Conservation (phyloP, 495 filamentous ascomycete species). For the Aspergillus panamensis region DNA sequence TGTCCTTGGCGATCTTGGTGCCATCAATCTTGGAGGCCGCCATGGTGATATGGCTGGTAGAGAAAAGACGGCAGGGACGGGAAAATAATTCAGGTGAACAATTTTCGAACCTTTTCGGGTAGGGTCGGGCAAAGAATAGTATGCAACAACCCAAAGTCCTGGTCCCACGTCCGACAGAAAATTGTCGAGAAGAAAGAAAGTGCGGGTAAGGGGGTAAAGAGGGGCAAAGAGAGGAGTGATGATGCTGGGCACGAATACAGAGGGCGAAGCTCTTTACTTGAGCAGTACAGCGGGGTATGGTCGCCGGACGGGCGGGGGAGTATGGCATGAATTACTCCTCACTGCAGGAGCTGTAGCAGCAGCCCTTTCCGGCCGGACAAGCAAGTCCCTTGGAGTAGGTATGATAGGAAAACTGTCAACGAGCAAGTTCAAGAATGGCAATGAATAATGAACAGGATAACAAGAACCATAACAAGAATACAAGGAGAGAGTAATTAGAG, state of each 20-base stretch:
- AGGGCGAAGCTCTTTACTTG: constrained; percentile 18
- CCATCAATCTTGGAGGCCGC: constrained; percentile 91
- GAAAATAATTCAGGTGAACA: constrained; percentile 23
- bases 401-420: constrained; percentile 11
- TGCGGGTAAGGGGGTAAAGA: constrained; percentile 5
- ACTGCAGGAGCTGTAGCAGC: constrained; percentile 18
- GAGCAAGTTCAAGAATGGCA: constrained; percentile 7
- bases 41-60: constrained; percentile 54
- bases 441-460: constrained; percentile 12
- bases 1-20: constrained; percentile 85
- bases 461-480: background rate
- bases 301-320: constrained; percentile 33
- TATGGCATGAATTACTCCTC: constrained; percentile 36
- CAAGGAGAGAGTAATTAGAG: background rate
- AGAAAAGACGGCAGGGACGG: constrained; percentile 22
- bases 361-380: constrained; percentile 20
- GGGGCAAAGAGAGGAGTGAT: constrained; percentile 6
- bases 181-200: constrained; percentile 1
- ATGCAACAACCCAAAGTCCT: constrained; percentile 15
- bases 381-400: background rate
- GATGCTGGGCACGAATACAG: constrained; percentile 7
- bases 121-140: constrained; percentile 7
- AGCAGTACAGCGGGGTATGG: constrained; percentile 37
- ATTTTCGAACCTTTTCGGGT: constrained; percentile 21
- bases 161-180: constrained; percentile 17